Evolutionary conservation across 2,329 filamentous ascomycete species (phyloP).

Genomic region (Diaporthe eres): DNA sequence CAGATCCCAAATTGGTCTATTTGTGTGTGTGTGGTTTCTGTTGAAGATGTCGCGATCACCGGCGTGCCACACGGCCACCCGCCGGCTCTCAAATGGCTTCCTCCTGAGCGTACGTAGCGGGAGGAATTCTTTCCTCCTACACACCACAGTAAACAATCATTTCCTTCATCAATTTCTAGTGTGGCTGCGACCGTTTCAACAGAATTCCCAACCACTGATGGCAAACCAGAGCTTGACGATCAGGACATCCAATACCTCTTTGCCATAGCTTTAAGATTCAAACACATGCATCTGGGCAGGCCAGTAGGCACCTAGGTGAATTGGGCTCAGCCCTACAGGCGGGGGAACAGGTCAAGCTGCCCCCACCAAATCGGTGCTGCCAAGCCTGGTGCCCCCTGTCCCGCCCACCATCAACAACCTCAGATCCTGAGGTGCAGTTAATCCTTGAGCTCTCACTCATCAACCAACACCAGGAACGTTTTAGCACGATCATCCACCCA

Average conservation of each 20-base stretch:
- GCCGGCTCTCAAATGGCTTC: no score
- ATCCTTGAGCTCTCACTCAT: background rate
- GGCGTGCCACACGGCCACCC: no score
- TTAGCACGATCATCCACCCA: background rate
- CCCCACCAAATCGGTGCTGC: background rate
- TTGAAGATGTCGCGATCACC: background rate
- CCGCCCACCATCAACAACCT: slow-evolving; percentile 7
- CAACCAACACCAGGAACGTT: background rate
- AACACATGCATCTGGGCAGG: background rate
- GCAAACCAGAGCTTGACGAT: no score
- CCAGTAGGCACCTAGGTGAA: background rate
- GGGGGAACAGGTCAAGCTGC: background rate
- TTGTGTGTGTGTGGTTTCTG: background rate
- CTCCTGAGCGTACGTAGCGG: no score
- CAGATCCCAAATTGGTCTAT: background rate
- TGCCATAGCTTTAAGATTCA: background rate
- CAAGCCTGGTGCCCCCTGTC: slow-evolving; percentile 9
- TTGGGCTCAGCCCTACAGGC: slow-evolving; percentile 1
- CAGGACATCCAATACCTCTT: background rate
- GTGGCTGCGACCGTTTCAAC: no score
- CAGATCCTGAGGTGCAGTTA: background rate
- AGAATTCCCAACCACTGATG: no score
- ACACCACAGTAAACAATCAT: no score
- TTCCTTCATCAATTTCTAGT: no score
- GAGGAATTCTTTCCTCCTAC: no score